Evolutionary conservation across 2,329 filamentous ascomycete genomes (phyloP).

Genomic region (Colletotrichum agaves): DNA sequence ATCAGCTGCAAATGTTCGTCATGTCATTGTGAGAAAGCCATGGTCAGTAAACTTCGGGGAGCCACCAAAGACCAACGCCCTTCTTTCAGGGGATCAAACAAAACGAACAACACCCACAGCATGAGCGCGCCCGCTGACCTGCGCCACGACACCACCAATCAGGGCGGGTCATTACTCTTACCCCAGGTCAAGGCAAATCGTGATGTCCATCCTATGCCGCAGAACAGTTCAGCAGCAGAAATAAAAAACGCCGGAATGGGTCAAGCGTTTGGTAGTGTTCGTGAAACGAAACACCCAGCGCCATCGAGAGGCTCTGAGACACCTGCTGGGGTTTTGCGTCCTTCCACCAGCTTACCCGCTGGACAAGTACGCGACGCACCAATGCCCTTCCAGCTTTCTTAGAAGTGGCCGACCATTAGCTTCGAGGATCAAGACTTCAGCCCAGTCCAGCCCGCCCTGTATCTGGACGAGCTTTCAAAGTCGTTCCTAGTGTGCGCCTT

Average conservation of each 20-base stretch:
- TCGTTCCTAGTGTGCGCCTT: conserved; percentile 8
- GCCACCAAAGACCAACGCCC: conserved; percentile 24
- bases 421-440: conserved; percentile 7
- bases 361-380: conserved; percentile 4
- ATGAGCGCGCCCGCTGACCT: conserved; percentile 18
- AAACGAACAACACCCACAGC: conserved; percentile 8
- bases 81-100: conserved; percentile 11
- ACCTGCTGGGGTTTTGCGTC: not conserved
- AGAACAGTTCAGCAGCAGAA: conserved; percentile 28
- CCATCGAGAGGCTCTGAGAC: conserved; percentile 31
- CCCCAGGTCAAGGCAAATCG: not conserved
- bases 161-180: not conserved
- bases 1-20: not conserved
- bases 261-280: conserved; percentile 23
- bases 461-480: not conserved
- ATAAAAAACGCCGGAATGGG: conserved; percentile 20
- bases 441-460: conserved; percentile 26
- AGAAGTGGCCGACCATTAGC: conserved; percentile 8
- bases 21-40: not conserved
- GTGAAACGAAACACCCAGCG: conserved; percentile 36
- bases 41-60: not conserved
- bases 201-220: conserved; percentile 5
- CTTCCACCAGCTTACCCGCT: conserved; percentile 28
- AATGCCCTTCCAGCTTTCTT: conserved; percentile 4
- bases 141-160: conserved; percentile 9